Conservation (phyloP, 2,329 filamentous ascomycete species). For the Talaromyces albobiverticillius region DNA sequence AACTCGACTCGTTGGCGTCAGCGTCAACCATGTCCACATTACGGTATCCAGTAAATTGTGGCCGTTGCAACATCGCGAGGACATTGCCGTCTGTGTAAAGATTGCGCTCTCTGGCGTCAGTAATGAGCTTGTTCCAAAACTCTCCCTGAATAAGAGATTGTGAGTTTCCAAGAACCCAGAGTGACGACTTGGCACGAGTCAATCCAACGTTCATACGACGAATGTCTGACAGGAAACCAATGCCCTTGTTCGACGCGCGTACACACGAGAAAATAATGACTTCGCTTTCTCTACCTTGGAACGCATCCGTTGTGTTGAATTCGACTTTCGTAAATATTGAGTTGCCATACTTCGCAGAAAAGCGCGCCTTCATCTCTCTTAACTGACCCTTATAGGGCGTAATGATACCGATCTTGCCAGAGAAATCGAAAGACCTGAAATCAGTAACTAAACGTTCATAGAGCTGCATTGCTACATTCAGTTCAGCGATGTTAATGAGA, state of each 20-base stretch:
- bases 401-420: conserved; percentile 89
- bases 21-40: conserved; percentile 44
- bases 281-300: conserved; percentile 93
- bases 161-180: conserved; percentile 95
- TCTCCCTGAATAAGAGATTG: conserved; percentile 79
- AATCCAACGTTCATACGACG: conserved; percentile 99
- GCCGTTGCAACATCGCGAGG: conserved; percentile 51
- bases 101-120: conserved; percentile 71
- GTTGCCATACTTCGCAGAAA: conserved; percentile 69
- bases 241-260: conserved; percentile 84
- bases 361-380: conserved; percentile 71
- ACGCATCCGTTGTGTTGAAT: conserved; percentile 98
- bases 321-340: conserved; percentile 76
- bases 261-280: conserved; percentile 99
- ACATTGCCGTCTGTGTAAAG: conserved; percentile 72
- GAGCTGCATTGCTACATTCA: conserved; percentile 80
- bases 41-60: conserved; percentile 47
- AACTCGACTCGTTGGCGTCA: conserved; percentile 2
- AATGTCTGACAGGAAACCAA: conserved; percentile 97
- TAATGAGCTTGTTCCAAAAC: conserved; percentile 85
- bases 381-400: conserved; percentile 97
- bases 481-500: conserved; percentile 81
- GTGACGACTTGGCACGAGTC: conserved; percentile 90
- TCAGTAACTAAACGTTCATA: conserved; percentile 77
- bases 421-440: conserved; percentile 66